Base-by-base conservation (phyloP, 306 rosid species). In the Cicer chorassanicum region DNA sequence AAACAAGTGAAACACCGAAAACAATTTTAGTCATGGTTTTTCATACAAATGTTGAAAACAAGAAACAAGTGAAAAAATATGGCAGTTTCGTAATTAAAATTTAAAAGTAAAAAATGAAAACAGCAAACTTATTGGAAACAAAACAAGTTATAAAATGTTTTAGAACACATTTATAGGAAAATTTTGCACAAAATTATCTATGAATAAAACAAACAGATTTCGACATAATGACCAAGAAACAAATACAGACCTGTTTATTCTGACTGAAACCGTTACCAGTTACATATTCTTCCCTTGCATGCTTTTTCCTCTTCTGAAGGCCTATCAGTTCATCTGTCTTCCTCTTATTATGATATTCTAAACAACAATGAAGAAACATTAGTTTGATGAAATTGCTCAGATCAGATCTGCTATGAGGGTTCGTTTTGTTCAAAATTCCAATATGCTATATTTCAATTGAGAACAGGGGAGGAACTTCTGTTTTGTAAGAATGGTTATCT, bases 271-370 rank as follows among this genome's bases (percentile, higher is more conserved):
- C 81, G 49, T 65, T 62, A 70, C 67, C 57, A 42, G 70, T 13
- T 60, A 44, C 69, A 81, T 81, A 76, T 45, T 63, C 79, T 45
- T 57, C 72, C 68, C 66, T 81, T 12, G 73, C 80, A 67, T n/a
- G 80, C 62, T 81, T 81, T 79, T 84, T 85, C 53, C 55, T 78
- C 65, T 82, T 79, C 56, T 59, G 77, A 6, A 73, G 80, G 21
- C 77, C 80, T 64, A 54, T 60, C 56, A 64, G 65, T 40, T 82
- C 90, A 68, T 71, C 66, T 14, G 68, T 60, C 84, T 91, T 93
- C 76, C 97, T 87, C 86, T 91, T 94, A 60, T 73, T 29, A n/a
- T 24, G 76, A 81, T 75, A 73, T 50, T 86, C 91, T 83, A 84
- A 72, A 74, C 62, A 73, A 62, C 67, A 56, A 78, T 39, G 57